phyloP scores from a whole-genome alignment of 768 basidiomycete species.

The Tylopilus felleus region DNA sequence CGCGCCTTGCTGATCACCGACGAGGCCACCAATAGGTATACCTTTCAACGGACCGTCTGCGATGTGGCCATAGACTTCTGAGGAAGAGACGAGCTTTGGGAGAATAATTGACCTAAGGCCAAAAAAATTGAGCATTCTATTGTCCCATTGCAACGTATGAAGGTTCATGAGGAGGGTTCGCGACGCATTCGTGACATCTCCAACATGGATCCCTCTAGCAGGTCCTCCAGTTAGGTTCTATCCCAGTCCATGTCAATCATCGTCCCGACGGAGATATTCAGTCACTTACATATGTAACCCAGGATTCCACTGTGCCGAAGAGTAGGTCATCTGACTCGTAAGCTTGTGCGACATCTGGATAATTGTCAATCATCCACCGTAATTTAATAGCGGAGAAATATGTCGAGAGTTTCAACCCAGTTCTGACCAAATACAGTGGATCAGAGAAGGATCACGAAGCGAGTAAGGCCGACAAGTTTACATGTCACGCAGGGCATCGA shows the following conservation, averaged over 20 bases:
- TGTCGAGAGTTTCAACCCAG: conserved; percentile 91
- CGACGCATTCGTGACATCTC: conserved; percentile 94
- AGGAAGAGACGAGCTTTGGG: conserved; percentile 85
- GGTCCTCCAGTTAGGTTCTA: conserved; percentile 85
- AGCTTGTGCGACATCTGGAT: conserved; percentile 70
- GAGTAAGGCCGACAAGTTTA: conserved; percentile 34
- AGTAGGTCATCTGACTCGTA: conserved; percentile 77
- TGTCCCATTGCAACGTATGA: conserved; percentile 78
- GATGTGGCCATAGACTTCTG: conserved; percentile 87
- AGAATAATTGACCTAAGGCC: conserved; percentile 72
- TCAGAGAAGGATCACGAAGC: neutral
- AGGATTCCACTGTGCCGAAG: conserved; percentile 96
- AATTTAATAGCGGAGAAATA: conserved; percentile 98
- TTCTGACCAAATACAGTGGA: conserved; percentile 42
- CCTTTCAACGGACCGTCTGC: conserved; percentile 63
- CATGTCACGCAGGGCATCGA: conserved; percentile 64
- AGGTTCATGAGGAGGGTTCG: conserved; percentile 91
- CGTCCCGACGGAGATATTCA: conserved; percentile 8
- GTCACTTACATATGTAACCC: conserved; percentile 80
- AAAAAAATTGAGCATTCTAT: conserved; percentile 82
- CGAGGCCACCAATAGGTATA: conserved; percentile 84
- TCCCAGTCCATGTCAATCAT: conserved; percentile 1
- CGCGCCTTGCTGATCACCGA: conserved; percentile 98
- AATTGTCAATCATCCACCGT: conserved; percentile 94
- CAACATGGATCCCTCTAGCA: conserved; percentile 69